phyloP scores from a whole-genome alignment of 2,329 filamentous ascomycete species.

The Diplodia seriata region DNA sequence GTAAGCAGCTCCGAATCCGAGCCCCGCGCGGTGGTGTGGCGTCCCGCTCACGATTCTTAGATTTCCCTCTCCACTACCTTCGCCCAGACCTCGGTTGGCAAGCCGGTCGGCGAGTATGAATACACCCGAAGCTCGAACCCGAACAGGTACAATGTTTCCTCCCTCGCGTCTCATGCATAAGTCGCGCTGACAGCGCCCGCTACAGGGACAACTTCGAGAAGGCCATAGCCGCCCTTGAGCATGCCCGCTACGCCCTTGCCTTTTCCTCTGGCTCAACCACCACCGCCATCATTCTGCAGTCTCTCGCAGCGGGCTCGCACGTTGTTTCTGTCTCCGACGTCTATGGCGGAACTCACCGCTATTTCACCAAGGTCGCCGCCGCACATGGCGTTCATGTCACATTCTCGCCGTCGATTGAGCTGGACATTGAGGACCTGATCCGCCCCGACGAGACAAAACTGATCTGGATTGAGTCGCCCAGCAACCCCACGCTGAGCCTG shows the following conservation, averaged over 20 bases:
- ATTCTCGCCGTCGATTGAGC: constrained; percentile 90
- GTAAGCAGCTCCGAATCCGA: constrained; percentile 48
- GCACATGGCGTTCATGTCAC: constrained; percentile 94
- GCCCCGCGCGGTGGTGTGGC: constrained; percentile 10
- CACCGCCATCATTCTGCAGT: constrained; percentile 92
- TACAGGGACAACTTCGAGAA: constrained; percentile 85
- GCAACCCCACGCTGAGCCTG: constrained; percentile 90
- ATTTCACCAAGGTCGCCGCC: constrained; percentile 97
- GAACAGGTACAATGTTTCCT: constrained; percentile 64
- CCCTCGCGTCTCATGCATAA: constrained; percentile 20
- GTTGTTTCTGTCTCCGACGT: constrained; percentile 97
- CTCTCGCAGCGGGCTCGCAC: constrained; percentile 86
- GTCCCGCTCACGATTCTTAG: constrained; percentile 45
- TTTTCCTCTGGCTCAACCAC: constrained; percentile 95
- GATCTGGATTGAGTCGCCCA: constrained; percentile 96
- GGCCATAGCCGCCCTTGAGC: constrained; percentile 89
- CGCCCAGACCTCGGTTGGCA: constrained; percentile 86
- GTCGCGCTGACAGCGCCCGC: neutral
- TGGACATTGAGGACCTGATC: constrained; percentile 85
- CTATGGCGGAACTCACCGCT: constrained; percentile 96
- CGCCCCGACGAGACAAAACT: constrained; percentile 82
- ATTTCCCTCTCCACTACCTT: constrained; percentile 98
- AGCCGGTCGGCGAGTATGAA: constrained; percentile 87
- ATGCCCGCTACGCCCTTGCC: constrained; percentile 89
- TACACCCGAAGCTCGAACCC: constrained; percentile 95